phyloP scores from a whole-genome alignment of 164 flowering plant species.

The Warburgia ugandensis region DNA sequence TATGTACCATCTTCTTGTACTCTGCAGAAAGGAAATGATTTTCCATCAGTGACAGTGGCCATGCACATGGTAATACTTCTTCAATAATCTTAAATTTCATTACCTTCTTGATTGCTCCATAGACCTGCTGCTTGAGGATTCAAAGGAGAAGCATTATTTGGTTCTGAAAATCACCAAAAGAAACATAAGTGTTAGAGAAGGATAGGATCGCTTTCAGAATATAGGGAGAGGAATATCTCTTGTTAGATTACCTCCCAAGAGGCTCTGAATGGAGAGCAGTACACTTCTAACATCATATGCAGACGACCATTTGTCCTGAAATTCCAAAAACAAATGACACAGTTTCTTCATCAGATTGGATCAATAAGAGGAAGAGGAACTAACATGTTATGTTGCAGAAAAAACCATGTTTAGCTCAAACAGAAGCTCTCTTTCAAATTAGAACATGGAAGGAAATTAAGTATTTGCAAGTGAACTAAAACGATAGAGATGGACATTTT shows the following conservation, averaged over 20 bases:
- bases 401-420: not conserved
- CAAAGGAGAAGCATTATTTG: slow-evolving; percentile 84
- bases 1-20: slow-evolving; percentile 78
- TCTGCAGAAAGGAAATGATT: slow-evolving; percentile 37
- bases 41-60: not conserved
- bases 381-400: not conserved
- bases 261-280: slow-evolving; percentile 77
- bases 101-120: slow-evolving; percentile 91
- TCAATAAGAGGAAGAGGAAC: not conserved
- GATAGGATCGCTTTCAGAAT: not conserved
- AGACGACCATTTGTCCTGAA: slow-evolving; percentile 94
- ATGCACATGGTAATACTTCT: not conserved
- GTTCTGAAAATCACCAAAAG: slow-evolving; percentile 37
- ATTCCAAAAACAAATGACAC: not conserved
- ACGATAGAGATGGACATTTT: not conserved
- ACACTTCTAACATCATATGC: slow-evolving; percentile 94
- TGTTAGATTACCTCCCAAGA: slow-evolving; percentile 53
- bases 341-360: not conserved
- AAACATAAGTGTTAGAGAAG: not conserved
- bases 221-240: not conserved
- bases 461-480: not conserved
- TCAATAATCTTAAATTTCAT: not conserved
- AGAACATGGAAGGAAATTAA: not conserved
- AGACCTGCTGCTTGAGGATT: slow-evolving; percentile 82
- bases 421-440: not conserved